Evolutionary conservation across 371 early-diverging fungal genomes (phyloP), one percentile per base, ranked within the genome.

Genomic region (Furculomyces boomerangus): DNA sequence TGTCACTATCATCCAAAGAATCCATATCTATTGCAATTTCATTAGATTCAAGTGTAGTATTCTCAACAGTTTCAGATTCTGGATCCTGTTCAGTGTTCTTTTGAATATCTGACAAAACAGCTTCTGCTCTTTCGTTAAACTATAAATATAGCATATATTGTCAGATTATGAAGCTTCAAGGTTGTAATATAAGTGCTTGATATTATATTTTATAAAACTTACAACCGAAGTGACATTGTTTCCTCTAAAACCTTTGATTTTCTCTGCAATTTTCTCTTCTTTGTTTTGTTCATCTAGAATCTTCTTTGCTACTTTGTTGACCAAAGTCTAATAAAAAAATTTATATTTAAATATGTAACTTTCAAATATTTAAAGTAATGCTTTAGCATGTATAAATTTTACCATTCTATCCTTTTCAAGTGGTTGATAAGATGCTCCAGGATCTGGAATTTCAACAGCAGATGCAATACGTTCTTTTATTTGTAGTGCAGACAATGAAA

Each of bases 401-500:
- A 64, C 73, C 60, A 87, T 80, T 71, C 92, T 90, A 40, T 85
- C 86, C 50, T 79, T 75, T 58, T 76, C 70, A 7, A 76, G 70
- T 13, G 96, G 94, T 57, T 86, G 86, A 66, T 96, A 96, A 10
- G 92, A 92, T 0, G 86, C 78, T 47, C 97, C 97, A 0, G 86
- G 79, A 56, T 86, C 84, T 20, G 83, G 76, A 41, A 81, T 66
- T 22, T 72, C 67, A 18, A 95, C 81, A 2, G 89, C 84, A 0
- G 86, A 76, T 30, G 77, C 39, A 25, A 16, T 35, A 48, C 10
- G 18, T 2, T 48, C 22, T n/a, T 31, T 16, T 8, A 46, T 35
- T 26, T 49, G 30, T 18, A 24, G n/a, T 10, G 8, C 2, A 2
- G 58, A 46, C 20, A 22, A 26, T 41, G 28, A 24, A 20, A 25